Evolutionary conservation across 192 early-diverging fungal genomes (phyloP).

Genomic region (Backusella australiensis): DNA sequence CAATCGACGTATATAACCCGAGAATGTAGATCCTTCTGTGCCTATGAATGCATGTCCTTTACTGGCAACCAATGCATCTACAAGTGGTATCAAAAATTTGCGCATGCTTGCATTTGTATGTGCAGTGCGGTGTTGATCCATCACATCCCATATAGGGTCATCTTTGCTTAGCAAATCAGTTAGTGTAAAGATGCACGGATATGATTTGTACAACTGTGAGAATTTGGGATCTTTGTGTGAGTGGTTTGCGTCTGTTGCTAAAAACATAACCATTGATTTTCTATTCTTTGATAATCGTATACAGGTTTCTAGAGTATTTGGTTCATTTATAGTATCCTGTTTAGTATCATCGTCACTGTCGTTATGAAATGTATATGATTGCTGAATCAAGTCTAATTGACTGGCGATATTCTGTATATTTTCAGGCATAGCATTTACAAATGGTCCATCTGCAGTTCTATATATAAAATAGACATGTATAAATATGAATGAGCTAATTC

Average conservation of each 20-base stretch:
- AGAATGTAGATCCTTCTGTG: conserved; percentile 31
- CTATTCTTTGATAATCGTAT: conserved; percentile 1
- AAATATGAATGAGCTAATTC: background rate
- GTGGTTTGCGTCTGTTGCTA: conserved; percentile 46
- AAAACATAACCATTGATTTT: conserved; percentile 38
- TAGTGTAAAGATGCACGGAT: conserved; percentile 47
- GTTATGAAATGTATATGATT: background rate
- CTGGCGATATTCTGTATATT: conserved; percentile 23
- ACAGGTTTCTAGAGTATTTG: conserved; percentile 1
- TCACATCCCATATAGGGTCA: conserved; percentile 15
- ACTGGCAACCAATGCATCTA: conserved; percentile 33
- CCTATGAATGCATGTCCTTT: conserved; percentile 32
- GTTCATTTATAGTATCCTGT: background rate
- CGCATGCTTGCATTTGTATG: conserved; percentile 21
- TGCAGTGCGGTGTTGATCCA: conserved; percentile 17
- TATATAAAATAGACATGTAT: background rate
- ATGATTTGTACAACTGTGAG: conserved; percentile 35
- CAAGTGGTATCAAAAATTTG: conserved; percentile 27
- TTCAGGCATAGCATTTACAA: conserved; percentile 25
- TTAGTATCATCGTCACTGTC: background rate
- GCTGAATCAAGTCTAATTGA: conserved; percentile 9
- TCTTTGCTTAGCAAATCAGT: conserved; percentile 29
- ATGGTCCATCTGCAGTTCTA: conserved; percentile 34
- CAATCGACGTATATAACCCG: conserved; percentile 29
- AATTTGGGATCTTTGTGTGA: conserved; percentile 41